Conservation (phyloP, 2,329 filamentous ascomycete genomes). For the Lithohypha guttulata region DNA sequence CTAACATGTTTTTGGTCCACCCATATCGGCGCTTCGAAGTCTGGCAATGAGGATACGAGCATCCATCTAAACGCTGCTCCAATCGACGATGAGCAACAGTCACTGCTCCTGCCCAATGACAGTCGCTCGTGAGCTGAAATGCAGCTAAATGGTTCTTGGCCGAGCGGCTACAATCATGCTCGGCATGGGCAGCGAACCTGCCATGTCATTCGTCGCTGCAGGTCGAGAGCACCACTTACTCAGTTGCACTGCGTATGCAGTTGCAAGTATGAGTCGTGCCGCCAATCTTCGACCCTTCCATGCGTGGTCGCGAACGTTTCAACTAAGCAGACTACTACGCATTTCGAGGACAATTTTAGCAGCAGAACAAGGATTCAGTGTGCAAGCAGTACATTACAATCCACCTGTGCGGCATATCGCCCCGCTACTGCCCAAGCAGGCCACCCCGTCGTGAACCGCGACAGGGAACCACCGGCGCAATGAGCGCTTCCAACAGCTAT, state of each 20-base stretch:
- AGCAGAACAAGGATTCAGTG: not conserved
- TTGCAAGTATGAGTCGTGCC: not conserved
- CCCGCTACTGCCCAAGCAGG: not conserved
- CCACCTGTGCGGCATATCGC: not conserved
- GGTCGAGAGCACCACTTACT: no score
- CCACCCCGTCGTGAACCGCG: not conserved
- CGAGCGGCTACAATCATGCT: slow-evolving; percentile 9
- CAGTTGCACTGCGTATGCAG: slow-evolving; percentile 4
- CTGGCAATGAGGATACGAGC: no score
- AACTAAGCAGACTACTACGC: slow-evolving; percentile 1
- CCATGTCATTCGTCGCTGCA: slow-evolving; percentile 7
- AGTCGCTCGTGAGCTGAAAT: not conserved
- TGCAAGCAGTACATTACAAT: not conserved
- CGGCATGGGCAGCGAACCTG: not conserved
- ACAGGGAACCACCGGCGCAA: slow-evolving; percentile 21
- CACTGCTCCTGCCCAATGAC: slow-evolving; percentile 4
- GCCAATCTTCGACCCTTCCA: not conserved
- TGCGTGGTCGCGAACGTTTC: slow-evolving; percentile 7
- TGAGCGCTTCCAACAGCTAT: slow-evolving; percentile 42
- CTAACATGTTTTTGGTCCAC: no score
- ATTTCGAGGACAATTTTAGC: not conserved
- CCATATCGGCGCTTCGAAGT: no score
- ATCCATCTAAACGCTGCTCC: slow-evolving; percentile 3
- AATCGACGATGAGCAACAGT: no score
- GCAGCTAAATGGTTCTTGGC: slow-evolving; percentile 7